Base-by-base conservation (phyloP, 208 protist genomes). In the Kentomonas sorsogonicus region DNA sequence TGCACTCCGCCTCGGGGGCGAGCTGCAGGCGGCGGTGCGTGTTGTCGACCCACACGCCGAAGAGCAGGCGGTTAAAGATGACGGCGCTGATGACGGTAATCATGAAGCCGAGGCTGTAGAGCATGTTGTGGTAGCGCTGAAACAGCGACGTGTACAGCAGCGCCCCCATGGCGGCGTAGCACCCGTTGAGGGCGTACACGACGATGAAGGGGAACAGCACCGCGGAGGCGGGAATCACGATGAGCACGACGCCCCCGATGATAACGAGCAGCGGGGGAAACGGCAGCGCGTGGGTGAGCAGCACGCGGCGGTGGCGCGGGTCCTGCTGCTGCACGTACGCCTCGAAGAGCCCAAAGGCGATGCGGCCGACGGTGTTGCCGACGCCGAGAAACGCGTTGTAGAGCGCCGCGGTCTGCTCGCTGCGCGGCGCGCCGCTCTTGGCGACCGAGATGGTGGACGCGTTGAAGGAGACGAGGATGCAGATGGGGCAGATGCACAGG, bases 381-480 rank as follows among this genome's bases (percentile, higher is more conserved):
- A 84, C 63, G 18, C 77, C 77, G 4, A 79, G 59, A 56, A 84
- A 79, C 0, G 77, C 69, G n/a, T 68, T 76, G 68, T 79, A 84
- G 11, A 84, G 65, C 22, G 72, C 69, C 16, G 54, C 58, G 13
- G 53, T 60, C 34, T 53, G 10, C n/a, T 44, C 7, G 18, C 60
- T 67, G 47, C 79, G 76, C 7, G 54, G 11, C 38, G 66, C 43
- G 27, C 72, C 77, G n/a, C 55, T 69, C 47, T 69, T 63, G 1
- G 77, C 72, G 48, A 84, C 62, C 25, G 77, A 77, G 25, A 84
- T 84, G 29, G 72, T 77, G 53, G 62, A 72, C 39, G 60, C 60
- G 63, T 84, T 84, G 72, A 74, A 74, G 36, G 73, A 72, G 27
- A 79, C 62, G 11, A 84, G 60, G 33, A 77, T 63, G 36, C 71